Conservation (phyloP, 805 yeast genomes). For the Blastobotrys peoriensis region DNA sequence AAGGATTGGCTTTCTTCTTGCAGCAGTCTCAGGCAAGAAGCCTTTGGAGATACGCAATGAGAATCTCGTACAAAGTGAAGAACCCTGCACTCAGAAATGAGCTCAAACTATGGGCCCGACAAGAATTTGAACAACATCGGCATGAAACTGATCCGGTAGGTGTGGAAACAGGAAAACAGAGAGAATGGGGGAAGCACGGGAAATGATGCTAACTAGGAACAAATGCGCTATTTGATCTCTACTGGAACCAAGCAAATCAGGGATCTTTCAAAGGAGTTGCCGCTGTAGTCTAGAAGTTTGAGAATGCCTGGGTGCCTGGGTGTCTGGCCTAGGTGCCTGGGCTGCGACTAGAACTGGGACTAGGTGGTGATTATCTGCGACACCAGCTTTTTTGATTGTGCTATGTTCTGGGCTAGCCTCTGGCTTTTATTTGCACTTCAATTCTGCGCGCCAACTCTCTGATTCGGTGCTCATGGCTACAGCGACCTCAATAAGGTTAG, state of each 20-base stretch:
- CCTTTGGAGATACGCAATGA: slow-evolving; percentile 29
- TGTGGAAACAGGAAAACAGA: background rate
- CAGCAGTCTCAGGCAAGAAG: background rate
- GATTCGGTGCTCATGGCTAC: too few relatives aligned
- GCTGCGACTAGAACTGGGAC: too few relatives aligned
- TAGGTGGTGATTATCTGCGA: too few relatives aligned
- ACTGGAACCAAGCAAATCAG: slow-evolving; percentile 31
- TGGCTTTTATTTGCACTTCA: too few relatives aligned
- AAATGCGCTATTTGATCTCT: slow-evolving; percentile 24
- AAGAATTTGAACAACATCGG: slow-evolving; percentile 27
- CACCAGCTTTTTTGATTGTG: too few relatives aligned
- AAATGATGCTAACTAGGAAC: slow-evolving; percentile 14
- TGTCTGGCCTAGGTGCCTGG: too few relatives aligned
- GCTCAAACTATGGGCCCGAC: slow-evolving; percentile 30
- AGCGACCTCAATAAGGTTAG: slow-evolving; percentile 9
- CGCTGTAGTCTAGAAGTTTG: too few relatives aligned
- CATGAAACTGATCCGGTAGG: slow-evolving; percentile 26
- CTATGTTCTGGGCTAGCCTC: too few relatives aligned
- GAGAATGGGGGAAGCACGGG: background rate
- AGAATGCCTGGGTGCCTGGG: too few relatives aligned
- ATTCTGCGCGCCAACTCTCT: too few relatives aligned
- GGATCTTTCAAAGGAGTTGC: slow-evolving; percentile 24
- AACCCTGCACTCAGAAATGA: slow-evolving; percentile 20
- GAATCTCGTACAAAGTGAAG: slow-evolving; percentile 26
- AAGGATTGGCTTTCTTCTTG: background rate